These are phyloP conservation scores for Blakeslea trispora DNA, from an alignment of 371 early-diverging fungal species.

Conservation along the genomic window DNA sequence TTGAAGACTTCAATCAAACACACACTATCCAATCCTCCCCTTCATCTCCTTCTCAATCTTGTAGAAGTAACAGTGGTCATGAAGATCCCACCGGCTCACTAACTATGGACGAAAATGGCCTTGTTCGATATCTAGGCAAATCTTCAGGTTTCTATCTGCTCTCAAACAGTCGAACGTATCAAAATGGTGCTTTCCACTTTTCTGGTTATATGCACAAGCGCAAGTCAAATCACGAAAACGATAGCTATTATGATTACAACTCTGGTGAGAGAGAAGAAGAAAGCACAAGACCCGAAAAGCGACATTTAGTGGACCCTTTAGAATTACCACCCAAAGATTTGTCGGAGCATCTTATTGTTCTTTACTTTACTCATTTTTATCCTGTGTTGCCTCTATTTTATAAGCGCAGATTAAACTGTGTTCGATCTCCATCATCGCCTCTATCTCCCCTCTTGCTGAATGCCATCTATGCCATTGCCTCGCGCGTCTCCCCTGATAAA, in stretches of 20 bases:
- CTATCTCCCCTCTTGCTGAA: slow-evolving; percentile 52
- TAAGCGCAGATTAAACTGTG: slow-evolving; percentile 25
- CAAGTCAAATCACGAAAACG: slow-evolving; percentile 2
- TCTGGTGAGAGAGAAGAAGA: slow-evolving; percentile 10
- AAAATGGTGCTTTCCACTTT: slow-evolving; percentile 45
- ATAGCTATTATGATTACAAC: not conserved
- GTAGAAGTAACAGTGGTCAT: slow-evolving; percentile 8
- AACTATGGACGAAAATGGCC: slow-evolving; percentile 50
- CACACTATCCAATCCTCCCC: not conserved
- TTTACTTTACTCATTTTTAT: slow-evolving; percentile 59
- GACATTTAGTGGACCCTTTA: slow-evolving; percentile 23
- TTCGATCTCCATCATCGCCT: slow-evolving; percentile 21
- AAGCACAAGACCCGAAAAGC: slow-evolving; percentile 14
- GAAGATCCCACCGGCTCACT: slow-evolving; percentile 6
- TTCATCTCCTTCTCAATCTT: slow-evolving; percentile 1
- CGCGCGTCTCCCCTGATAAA: slow-evolving; percentile 42
- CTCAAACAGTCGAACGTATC: slow-evolving; percentile 45
- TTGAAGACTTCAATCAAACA: not conserved
- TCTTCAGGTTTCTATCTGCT: slow-evolving; percentile 50
- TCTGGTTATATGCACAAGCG: slow-evolving; percentile 31
- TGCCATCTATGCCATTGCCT: slow-evolving; percentile 54
- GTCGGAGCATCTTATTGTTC: slow-evolving; percentile 50
- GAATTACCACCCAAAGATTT: slow-evolving; percentile 55
- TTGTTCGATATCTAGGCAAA: slow-evolving; percentile 46
- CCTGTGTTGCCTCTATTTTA: slow-evolving; percentile 57